Percentiles rank a stretch among this genome's conserved stretches.
phyloP scores from a whole-genome alignment of 2,329 filamentous ascomycete species.

The Emmonsiellopsis sp. region DNA sequence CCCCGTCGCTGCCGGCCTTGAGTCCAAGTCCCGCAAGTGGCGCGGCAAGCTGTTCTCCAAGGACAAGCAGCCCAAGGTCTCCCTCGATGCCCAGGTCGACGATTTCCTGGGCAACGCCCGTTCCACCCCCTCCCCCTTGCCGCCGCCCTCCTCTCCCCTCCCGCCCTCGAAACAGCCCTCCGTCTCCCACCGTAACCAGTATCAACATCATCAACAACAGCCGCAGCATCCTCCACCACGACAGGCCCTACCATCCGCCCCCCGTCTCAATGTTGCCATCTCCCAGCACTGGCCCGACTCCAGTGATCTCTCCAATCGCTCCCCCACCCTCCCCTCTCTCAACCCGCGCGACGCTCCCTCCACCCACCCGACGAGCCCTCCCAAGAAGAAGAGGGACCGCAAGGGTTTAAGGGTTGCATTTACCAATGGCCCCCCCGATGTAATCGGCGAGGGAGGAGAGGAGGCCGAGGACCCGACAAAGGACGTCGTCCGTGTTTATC shows the following conservation, averaged over 20 bases:
- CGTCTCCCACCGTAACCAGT: conserved; percentile 7
- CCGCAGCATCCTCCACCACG: conserved; percentile 3
- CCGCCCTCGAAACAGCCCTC: background rate
- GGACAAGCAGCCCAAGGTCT: conserved; percentile 26
- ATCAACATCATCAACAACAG: conserved; percentile 3
- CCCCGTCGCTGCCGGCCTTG: conserved; percentile 3
- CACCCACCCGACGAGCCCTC: conserved; percentile 17
- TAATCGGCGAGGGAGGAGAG: conserved; percentile 89
- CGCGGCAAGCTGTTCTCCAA: conserved; percentile 42
- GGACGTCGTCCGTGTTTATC: conserved; percentile 45
- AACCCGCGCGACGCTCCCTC: conserved; percentile 9
- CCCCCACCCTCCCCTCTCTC: conserved; percentile 11
- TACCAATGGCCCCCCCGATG: conserved; percentile 59
- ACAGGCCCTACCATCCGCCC: conserved; percentile 19
- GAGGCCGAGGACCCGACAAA: conserved; percentile 64
- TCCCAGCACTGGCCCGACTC: conserved; percentile 26
- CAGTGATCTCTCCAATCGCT: conserved; percentile 16
- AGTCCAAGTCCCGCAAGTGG: conserved; percentile 30
- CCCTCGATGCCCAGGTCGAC: conserved; percentile 40
- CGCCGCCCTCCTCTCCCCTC: conserved; percentile 10
- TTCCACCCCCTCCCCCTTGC: conserved; percentile 18
- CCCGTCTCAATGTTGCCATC: conserved; percentile 26
- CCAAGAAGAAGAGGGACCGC: conserved; percentile 35
- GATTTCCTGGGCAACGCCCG: conserved; percentile 51
- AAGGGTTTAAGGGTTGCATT: conserved; percentile 71